Evolutionary conservation across 1,139 yeast genomes (phyloP).

Genomic region (Debaryomycetaceae sp.): DNA sequence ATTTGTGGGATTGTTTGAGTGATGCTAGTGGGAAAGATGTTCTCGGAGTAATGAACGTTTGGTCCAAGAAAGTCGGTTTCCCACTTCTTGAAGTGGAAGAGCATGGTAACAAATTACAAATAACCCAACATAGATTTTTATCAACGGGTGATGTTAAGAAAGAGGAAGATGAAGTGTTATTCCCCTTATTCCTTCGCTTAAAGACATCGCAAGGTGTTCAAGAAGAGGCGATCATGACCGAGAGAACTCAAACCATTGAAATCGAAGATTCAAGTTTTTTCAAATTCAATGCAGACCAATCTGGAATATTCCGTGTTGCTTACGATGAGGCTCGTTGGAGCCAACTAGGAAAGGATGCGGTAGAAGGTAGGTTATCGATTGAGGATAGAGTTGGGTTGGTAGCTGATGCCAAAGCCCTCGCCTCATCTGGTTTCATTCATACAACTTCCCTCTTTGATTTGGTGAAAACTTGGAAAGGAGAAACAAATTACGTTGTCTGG

Average conservation of each 20-base stretch:
- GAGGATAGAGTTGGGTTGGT: conserved; percentile 86
- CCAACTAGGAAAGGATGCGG: conserved; percentile 70
- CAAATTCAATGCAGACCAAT: conserved; percentile 78
- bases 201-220: conserved; percentile 67
- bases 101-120: conserved; percentile 39
- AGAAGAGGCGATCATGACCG: conserved; percentile 54
- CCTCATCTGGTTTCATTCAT: conserved; percentile 69
- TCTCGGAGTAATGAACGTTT: conserved; percentile 68
- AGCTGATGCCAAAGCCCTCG: conserved; percentile 74
- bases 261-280: conserved; percentile 53
- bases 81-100: conserved; percentile 66
- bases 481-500: conserved; percentile 76
- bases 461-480: conserved; percentile 65
- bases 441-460: conserved; percentile 64
- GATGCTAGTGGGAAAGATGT: conserved; percentile 80
- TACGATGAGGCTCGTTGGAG: conserved; percentile 73
- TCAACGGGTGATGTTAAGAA: conserved; percentile 79
- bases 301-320: conserved; percentile 79
- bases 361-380: conserved; percentile 61
- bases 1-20: conserved; percentile 76
- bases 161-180: conserved; percentile 57
- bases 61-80: conserved; percentile 85
- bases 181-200: conserved; percentile 81
- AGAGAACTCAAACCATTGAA: conserved; percentile 50
- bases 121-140: conserved; percentile 75